These are phyloP conservation scores for Metarhizium album DNA, from an alignment of 2,329 filamentous ascomycete species.

Conservation along the genomic window DNA sequence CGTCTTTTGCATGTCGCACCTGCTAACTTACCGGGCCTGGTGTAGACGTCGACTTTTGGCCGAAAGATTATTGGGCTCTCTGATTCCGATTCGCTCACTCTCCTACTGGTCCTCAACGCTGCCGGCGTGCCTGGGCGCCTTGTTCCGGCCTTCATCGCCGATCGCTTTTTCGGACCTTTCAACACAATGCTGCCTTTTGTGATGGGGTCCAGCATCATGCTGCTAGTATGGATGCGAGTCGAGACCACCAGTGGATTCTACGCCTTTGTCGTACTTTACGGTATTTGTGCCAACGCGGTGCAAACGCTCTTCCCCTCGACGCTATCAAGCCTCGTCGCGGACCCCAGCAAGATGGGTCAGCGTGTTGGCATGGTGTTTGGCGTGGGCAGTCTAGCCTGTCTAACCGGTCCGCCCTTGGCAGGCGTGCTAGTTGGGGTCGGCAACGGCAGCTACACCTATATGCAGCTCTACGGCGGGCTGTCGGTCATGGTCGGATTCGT, in stretches of 20 bases:
- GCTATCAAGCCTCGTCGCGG: constrained; percentile 33
- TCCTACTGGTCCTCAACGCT: constrained; percentile 36
- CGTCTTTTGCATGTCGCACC: no score
- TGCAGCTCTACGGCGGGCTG: no score
- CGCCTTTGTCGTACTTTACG: constrained; percentile 35
- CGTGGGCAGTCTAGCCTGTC: constrained; percentile 41
- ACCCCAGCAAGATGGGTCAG: constrained; percentile 41
- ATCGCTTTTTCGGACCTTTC: no score
- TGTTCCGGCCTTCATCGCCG: no score
- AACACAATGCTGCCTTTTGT: no score
- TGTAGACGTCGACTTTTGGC: no score
- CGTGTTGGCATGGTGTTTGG: constrained; percentile 51
- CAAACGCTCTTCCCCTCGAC: constrained; percentile 55
- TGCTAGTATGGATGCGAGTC: constrained; percentile 19
- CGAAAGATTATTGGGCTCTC: constrained; percentile 27
- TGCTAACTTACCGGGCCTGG: no score
- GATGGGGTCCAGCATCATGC: no score
- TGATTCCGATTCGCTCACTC: constrained; percentile 23
- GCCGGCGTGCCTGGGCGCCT: no score
- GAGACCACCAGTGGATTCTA: constrained; percentile 28
- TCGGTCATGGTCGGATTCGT: no score
- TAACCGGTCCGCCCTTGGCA: constrained; percentile 43
- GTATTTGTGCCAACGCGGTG: constrained; percentile 55
- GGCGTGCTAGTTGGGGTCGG: constrained; percentile 19
- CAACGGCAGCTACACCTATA: constrained; percentile 31